Percentiles rank a stretch among this genome's conserved stretches.
Conservation (phyloP, 2,329 filamentous ascomycete genomes). For the Rutstroemia sydowiana region DNA sequence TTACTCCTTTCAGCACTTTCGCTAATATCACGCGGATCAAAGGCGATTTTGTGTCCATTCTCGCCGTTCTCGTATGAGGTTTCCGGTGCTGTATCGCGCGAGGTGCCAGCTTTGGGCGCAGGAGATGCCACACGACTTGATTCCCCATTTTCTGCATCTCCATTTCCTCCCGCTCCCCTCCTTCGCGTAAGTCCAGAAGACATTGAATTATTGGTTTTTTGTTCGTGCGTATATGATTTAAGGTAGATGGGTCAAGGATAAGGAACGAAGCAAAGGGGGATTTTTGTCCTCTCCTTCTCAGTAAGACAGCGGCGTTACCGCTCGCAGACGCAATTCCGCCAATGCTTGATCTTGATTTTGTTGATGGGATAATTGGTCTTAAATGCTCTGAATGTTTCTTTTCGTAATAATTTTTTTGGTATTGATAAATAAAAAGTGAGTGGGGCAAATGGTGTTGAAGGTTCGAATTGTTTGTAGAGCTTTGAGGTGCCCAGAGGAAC, state of each 20-base stretch:
- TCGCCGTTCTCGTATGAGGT: constrained; percentile 88
- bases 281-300: constrained; percentile 7
- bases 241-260: constrained; percentile 16
- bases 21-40: constrained; percentile 92
- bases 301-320: constrained; percentile 10
- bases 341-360: constrained; percentile 1
- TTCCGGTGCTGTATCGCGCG: constrained; percentile 53
- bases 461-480: constrained; percentile 10
- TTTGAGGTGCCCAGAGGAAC: constrained; percentile 4
- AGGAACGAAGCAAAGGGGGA: constrained; percentile 20
- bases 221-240: constrained; percentile 6
- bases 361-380: not conserved
- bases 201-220: constrained; percentile 23
- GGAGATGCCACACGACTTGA: constrained; percentile 60
- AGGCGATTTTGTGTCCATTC: constrained; percentile 98
- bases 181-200: constrained; percentile 54
- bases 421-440: constrained; percentile 8
- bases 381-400: not conserved
- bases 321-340: constrained; percentile 9
- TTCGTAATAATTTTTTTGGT: not conserved
- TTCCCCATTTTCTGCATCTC: constrained; percentile 55
- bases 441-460: constrained; percentile 9
- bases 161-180: constrained; percentile 60
- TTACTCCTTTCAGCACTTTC: constrained; percentile 95
- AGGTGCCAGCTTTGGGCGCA: constrained; percentile 52